Evolutionary conservation across 345 rosid species (phyloP), one percentile per base, ranked within the genome.

Genomic region (Brassica rapa): DNA sequence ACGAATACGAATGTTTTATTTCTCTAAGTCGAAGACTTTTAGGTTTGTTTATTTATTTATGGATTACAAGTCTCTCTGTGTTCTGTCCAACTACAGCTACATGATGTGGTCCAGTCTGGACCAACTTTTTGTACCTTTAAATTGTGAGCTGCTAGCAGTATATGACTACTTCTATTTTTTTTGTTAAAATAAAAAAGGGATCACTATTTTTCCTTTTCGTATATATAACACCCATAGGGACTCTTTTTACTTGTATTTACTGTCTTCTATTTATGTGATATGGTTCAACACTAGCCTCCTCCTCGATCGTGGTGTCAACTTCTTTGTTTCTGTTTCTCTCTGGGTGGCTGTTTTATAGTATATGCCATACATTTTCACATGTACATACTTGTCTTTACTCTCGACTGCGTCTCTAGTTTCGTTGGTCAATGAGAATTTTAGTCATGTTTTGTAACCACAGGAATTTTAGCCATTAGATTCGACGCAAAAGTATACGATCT

Each of bases 141-240:
- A 39, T 65, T 29, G 35, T 23, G 62, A 78, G 62, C 81, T 78
- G 77, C 73, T 78, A 68, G 73, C 77, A 78, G 41, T 43, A 41
- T 66, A 43, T 72, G 81, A 78, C 81, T 43, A 65, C 29, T 55
- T 25, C 46, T 37, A 51, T 23, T 32, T 1, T 19, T 55, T 49
- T 37, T 14, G 21, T 49, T 8, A 16, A 23, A 46, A 43, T 3
- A 14, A 41, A 32, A 59, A n/a, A 1, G 32, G 37, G 21, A 41
- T 41, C 68, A 60, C 15, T 27, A 21, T 29, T 19, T 43, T 11
- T 2, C 10, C 3, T 60, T 60, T 60, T 4, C 64, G 25, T 12
- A 32, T 9, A 59, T 60, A 25, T 11, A 24, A 56, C 79, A 75
- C 73, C 46, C 25, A 16, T 29, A 9, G 14, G 49, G 15, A 49